These are phyloP conservation scores for Aspergillus bertholletiae DNA, from an alignment of 495 filamentous ascomycete species.

Conservation along the genomic window DNA sequence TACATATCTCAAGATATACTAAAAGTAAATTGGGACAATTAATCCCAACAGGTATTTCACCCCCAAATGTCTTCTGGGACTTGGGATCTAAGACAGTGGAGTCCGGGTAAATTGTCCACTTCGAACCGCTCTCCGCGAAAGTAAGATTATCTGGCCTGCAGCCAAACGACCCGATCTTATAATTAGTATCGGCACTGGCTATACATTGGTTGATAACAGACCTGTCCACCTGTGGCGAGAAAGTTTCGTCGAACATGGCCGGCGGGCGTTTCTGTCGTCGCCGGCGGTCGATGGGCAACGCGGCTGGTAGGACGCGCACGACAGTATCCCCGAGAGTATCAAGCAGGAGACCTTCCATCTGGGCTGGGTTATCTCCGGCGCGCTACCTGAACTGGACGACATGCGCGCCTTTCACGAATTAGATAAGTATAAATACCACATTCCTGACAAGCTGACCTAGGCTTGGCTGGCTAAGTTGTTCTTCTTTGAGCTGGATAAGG, in stretches of 20 bases:
- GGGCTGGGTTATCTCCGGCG: conserved; percentile 6
- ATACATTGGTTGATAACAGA: background rate
- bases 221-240: background rate
- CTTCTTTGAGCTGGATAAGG: conserved; percentile 23
- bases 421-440: background rate
- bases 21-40: too few relatives aligned
- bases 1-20: too few relatives aligned
- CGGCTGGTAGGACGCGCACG: conserved; percentile 18
- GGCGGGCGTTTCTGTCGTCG: conserved; percentile 15
- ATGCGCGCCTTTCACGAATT: conserved; percentile 9
- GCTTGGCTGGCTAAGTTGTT: conserved; percentile 15
- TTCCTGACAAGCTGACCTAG: background rate
- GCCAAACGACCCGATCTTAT: conserved; percentile 21
- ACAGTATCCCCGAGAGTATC: too few relatives aligned
- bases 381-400: conserved; percentile 20
- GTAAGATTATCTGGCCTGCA: conserved; percentile 24
- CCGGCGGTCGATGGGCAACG: conserved; percentile 22
- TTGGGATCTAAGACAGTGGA: conserved; percentile 34
- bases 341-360: too few relatives aligned
- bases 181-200: conserved; percentile 33
- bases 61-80: conserved; percentile 22
- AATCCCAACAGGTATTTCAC: conserved; percentile 23
- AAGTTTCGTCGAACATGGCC: conserved; percentile 6
- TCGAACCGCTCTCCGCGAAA: conserved; percentile 24
- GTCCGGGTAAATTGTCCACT: conserved; percentile 31